Evolutionary conservation across 176 grass and related monocot genomes (phyloP), one percentile per base, ranked within the genome.

Genomic region (Rhynchospora pubera): DNA sequence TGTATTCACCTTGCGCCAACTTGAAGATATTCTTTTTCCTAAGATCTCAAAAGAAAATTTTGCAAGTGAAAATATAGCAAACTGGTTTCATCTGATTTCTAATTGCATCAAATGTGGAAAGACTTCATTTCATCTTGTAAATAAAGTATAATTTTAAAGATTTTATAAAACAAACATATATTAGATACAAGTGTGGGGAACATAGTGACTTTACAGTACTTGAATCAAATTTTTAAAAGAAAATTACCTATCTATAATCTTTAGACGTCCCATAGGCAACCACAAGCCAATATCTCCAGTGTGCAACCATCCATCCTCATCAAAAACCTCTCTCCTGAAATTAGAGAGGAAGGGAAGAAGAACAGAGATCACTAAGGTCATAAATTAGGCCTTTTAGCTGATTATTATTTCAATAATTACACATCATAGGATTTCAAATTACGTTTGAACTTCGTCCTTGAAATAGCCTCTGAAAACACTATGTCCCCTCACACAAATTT

Each of bases 1-100:
- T 89, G 87, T 97, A 97, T 86, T 97, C 94, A 19, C 94, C 94
- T 91, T 94, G 94, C 39, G 92, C 92, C 88, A 97, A 86, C 87
- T 97, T 97, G 83, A 94, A 94, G 86, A 97, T 97, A 65, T 94
- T 97, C 73, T 97, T 97, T 92, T 97, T 97, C 88, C 94, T 97
- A 64, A 70, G 73, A 67, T 34, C 74, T 32, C 78, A 4, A 65
- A n/a, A 82, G 21, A 12, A 83, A 77, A 80, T 45, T 61, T 55
- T 9, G 7, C 2, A 9, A n/a, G 15, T 6, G 3, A 44, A 68
- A 68, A 9, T 42, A n/a, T 68, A 32, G 34, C 14, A 68, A 43
- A 9, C 1, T 26, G 65, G 30, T 18, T 39, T 43, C 65, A 68
- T 68, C 32, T 62, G 3, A 62, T 62, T 62, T 62, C 23, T 9